Base-by-base conservation (phyloP, 352 stramenopile species). In the Globisporangium spinosum region DNA sequence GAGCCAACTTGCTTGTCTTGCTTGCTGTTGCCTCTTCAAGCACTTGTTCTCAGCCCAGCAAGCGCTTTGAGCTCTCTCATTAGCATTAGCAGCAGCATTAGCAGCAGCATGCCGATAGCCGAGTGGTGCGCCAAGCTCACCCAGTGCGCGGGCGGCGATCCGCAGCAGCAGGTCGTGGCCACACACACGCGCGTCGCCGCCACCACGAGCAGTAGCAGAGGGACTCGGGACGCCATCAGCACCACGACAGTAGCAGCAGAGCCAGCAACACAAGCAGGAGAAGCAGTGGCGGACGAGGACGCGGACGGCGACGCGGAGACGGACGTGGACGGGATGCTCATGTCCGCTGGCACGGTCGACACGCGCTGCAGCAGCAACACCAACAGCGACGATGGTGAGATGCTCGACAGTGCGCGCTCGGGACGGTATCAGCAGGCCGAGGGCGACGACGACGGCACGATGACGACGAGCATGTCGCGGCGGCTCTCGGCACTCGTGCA, bases 401-500 rank as follows among this genome's bases (percentile, higher is more conserved):
- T 47, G 4, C 34, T 58, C 12, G 54, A 69, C 55, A 69, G 64
- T 55, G 13, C 38, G 20, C 64, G 56, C 56, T 69, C 64, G 29
- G 32, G 32, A 3, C 23, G 22, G 17, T 35, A 61, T 29, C 29
- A 29, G 4, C 56, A 61, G 3, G 3, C 29, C 2, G 56, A 61
- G 9, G 29, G 29, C 7, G 55, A 60, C 20, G 56, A 61, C 17
- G 17, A 22, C 32, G 63, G 17, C 7, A n/a, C 74, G 25, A 73
- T 66, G 10, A 73, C 73, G 61, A 68, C 74, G 20, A 51, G 43
- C 43, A 75, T 76, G 27, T 58, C 69, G 57, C 69, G 45, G 6
- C 70, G 79, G 27, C 69, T 73, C n/a, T 68, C 65, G 4, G 67
- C 59, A n/a, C 70, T 74, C 29, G 61, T 76, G 17, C 70, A 63